These are phyloP conservation scores for Pseudognaphalium luteoalbum DNA, from an alignment of 129 eudicot genomes.

Conservation along the genomic window DNA sequence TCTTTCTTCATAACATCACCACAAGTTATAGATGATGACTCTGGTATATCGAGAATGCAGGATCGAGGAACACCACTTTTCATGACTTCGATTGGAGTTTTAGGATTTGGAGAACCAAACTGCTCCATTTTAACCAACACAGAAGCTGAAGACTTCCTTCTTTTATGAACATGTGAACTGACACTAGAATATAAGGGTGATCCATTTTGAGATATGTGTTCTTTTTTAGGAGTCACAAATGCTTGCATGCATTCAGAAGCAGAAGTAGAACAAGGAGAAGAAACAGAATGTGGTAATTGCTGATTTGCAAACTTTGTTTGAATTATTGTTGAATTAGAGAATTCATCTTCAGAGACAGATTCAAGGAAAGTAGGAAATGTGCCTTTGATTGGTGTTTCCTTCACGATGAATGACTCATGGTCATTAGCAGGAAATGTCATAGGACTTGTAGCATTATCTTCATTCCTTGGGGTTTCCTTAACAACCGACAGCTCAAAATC, in stretches of 20 bases:
- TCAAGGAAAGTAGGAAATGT: conserved; percentile 30
- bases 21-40: conserved; percentile 34
- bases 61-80: conserved; percentile 27
- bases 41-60: conserved; percentile 20
- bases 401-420: conserved; percentile 44
- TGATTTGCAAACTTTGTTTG: conserved; percentile 43
- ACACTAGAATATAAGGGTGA: conserved; percentile 56
- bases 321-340: conserved; percentile 43
- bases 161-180: conserved; percentile 55
- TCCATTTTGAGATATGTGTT: conserved; percentile 30
- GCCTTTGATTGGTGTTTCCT: conserved; percentile 52
- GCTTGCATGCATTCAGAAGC: conserved; percentile 34
- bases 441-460: not conserved
- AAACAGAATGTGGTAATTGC: conserved; percentile 24
- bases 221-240: conserved; percentile 54
- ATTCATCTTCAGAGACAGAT: conserved; percentile 43
- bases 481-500: conserved; percentile 55
- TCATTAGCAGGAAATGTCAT: conserved; percentile 7
- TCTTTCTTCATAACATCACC: conserved; percentile 41
- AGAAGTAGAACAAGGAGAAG: conserved; percentile 29
- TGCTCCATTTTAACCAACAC: conserved; percentile 33
- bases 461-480: conserved; percentile 64
- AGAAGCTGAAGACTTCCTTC: conserved; percentile 49
- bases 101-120: conserved; percentile 32
- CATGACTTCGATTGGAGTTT: conserved; percentile 34